These are phyloP conservation scores for Neurospora sp. DNA, from an alignment of 495 filamentous ascomycete species.

Conservation along the genomic window DNA sequence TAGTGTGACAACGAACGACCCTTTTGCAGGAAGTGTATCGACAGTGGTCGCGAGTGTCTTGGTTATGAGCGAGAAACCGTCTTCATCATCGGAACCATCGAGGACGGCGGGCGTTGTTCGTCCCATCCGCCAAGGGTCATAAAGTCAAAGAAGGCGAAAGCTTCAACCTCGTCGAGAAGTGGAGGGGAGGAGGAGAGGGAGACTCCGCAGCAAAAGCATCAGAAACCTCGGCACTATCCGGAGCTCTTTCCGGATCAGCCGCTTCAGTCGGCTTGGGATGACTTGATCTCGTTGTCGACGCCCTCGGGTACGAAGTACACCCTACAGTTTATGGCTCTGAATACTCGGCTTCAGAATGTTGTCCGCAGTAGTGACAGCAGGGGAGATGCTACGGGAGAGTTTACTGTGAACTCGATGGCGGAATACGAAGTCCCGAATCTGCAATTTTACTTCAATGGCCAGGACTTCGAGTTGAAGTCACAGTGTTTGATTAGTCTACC, in stretches of 20 bases:
- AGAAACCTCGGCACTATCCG: neutral
- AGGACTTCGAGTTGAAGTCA: conserved; percentile 27
- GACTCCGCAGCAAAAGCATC: neutral
- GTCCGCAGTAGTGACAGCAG: conserved; percentile 5
- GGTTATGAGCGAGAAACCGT: conserved; percentile 49
- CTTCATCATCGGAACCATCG: conserved; percentile 37
- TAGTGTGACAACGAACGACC: conserved; percentile 52
- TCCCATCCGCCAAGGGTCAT: conserved; percentile 36
- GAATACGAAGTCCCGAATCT: conserved; percentile 19
- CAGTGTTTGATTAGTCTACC: conserved; percentile 27
- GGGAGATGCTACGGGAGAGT: conserved; percentile 8
- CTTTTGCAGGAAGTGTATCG: conserved; percentile 51
- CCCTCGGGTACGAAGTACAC: conserved; percentile 12
- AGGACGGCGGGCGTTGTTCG: conserved; percentile 34
- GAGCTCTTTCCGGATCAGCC: conserved; percentile 23
- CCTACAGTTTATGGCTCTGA: conserved; percentile 28
- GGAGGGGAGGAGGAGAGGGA: neutral
- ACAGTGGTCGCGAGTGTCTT: conserved; percentile 51
- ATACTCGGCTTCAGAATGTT: conserved; percentile 17
- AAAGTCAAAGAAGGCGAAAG: conserved; percentile 18
- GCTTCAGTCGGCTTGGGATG: conserved; percentile 33
- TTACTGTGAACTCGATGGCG: conserved; percentile 10
- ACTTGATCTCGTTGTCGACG: conserved; percentile 22
- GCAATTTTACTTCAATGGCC: conserved; percentile 16
- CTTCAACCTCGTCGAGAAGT: conserved; percentile 4